Base-by-base conservation (phyloP, 345 rosid genomes). In the Hibiscus tridactylites region DNA sequence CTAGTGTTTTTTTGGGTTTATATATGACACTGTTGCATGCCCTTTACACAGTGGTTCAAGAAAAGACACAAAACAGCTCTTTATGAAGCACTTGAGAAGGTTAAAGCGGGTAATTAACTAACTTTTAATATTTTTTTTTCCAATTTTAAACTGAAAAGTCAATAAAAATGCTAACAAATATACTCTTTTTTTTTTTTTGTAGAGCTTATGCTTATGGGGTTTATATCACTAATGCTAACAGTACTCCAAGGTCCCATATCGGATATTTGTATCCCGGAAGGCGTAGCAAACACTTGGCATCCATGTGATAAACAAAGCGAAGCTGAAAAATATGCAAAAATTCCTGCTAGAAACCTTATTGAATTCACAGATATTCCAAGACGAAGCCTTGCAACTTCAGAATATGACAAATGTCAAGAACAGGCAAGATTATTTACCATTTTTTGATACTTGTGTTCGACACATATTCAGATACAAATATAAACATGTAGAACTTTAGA, bases 121-220 rank as follows among this genome's bases (percentile, higher is more conserved):
- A 8, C 54, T 12, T 65, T 24, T 21, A 21, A 21, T 21, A 21
- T 21, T n/a, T 13, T 44, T 2, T 10, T 6, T 68, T 3, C 57
- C 3, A 24, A 26, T 17, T 5, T 57, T 42, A 2, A 24, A 37
- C 31, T 2, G 4, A 39, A 53, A 57, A 46, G 2, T 17, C 6
- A 37, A 61, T 9, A 42, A 21, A 35, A 53, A 19, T 52, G 16
- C 58, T 64, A 62, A 77, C 67, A 42, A 19, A 44, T 61, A 15
- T 60, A 50, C 50, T n/a, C 50, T 24, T 21, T 58, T 28, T 26
- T 47, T 47, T 12, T 65, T 61, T 68, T 19, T 80, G 83, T 29
- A 89, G 97, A 91, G 80, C 76, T 91, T 63, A 86, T 91, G 97
- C 82, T 91, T 21, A 33, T 91, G 86, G 97, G 97, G 39, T 89